Conservation (phyloP, 1,284 basidiomycete species). For the Polyporus tsugae region DNA sequence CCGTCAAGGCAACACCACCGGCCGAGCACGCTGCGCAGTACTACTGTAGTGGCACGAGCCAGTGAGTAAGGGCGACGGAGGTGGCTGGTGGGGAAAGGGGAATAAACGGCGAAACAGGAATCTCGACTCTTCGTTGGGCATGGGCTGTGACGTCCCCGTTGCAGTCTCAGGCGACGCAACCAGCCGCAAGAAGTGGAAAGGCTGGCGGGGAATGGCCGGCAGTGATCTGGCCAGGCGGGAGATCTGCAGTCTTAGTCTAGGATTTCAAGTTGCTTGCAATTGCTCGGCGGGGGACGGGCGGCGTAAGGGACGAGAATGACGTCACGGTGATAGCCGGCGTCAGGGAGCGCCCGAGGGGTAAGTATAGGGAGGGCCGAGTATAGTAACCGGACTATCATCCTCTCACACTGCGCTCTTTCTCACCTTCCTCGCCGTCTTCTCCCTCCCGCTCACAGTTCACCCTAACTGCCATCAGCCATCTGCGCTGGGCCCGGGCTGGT, state of each 20-base stretch:
- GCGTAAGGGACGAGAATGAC: not conserved
- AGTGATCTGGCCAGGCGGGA: not conserved
- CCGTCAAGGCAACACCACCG: slow-evolving; percentile 7
- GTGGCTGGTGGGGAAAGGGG: no score
- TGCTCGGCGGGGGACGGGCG: not conserved
- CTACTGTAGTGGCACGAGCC: not conserved
- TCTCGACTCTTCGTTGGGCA: not conserved
- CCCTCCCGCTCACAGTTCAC: not conserved
- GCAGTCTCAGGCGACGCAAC: not conserved
- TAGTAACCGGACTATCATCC: not conserved
- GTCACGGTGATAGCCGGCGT: not conserved
- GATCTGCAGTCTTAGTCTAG: not conserved
- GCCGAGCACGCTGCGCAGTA: not conserved
- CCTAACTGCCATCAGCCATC: not conserved
- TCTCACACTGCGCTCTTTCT: not conserved
- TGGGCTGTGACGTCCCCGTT: not conserved
- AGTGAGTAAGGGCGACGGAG: no score
- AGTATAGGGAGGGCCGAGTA: not conserved
- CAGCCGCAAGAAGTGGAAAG: not conserved
- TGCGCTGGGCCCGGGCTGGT: not conserved
- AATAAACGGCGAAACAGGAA: not conserved
- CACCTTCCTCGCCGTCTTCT: not conserved
- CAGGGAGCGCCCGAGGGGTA: not conserved
- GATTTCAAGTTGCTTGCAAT: not conserved
- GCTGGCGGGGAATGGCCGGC: not conserved